phyloP scores from a whole-genome alignment of 495 filamentous ascomycete genomes.

The Podospora bellae-mahoneyi region DNA sequence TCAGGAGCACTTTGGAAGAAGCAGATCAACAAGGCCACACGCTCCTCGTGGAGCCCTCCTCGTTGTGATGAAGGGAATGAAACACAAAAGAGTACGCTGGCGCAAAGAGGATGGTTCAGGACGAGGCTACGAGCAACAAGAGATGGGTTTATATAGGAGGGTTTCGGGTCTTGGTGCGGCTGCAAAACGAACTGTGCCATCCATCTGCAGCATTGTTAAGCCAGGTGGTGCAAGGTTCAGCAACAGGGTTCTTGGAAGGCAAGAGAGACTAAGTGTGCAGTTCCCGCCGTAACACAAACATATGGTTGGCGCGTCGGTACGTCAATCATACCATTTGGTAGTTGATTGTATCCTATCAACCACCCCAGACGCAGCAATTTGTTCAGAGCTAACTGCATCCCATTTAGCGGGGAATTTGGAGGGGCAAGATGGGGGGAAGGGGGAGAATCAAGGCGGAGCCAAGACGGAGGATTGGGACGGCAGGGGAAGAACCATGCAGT shows the following conservation, averaged over 20 bases:
- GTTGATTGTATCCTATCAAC: background rate
- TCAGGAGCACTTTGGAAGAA: background rate
- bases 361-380: background rate
- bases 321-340: background rate
- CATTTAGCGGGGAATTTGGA: background rate
- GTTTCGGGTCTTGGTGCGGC: background rate
- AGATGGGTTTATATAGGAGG: background rate
- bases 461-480: background rate
- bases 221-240: background rate
- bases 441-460: too few relatives aligned
- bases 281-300: background rate
- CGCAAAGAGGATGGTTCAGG: background rate
- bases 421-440: too few relatives aligned
- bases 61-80: background rate
- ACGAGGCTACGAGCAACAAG: background rate
- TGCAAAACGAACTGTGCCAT: background rate
- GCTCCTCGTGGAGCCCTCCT: background rate
- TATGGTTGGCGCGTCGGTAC: background rate
- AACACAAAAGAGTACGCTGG: background rate
- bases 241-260: slow-evolving; percentile 1
- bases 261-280: background rate
- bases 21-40: background rate
- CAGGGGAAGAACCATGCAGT: background rate
- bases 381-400: background rate
- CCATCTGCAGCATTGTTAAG: background rate